These are phyloP conservation scores for Allium sativum DNA, from an alignment of 106 monocot genomes.

Conservation along the genomic window DNA sequence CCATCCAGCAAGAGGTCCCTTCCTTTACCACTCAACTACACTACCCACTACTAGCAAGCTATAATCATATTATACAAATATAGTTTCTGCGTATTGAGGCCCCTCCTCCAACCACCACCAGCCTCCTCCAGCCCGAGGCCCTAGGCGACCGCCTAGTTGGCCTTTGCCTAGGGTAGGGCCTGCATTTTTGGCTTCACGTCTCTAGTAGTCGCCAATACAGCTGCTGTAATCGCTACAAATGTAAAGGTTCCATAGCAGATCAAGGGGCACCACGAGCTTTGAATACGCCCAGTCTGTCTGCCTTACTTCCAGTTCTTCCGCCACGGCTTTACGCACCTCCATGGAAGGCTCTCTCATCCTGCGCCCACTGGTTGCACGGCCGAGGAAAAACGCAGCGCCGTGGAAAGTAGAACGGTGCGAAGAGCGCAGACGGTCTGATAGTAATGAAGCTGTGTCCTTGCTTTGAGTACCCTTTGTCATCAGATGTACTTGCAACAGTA, in stretches of 20 bases:
- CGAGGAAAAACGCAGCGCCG: constrained; percentile 38
- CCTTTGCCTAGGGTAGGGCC: no score
- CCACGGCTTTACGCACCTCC: constrained; percentile 41
- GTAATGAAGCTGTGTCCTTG: no score
- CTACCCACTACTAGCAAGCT: no score
- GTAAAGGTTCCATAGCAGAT: constrained; percentile 50
- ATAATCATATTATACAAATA: no score
- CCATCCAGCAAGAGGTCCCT: no score
- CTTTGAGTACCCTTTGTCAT: no score
- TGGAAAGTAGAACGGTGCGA: constrained; percentile 13
- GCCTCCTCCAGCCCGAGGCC: no score
- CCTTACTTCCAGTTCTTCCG: constrained; percentile 52
- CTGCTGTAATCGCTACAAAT: constrained; percentile 33
- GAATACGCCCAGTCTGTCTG: constrained; percentile 64
- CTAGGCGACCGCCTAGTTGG: no score
- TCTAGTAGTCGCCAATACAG: constrained; percentile 24
- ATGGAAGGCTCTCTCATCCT: constrained; percentile 44
- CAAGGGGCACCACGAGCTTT: constrained; percentile 47
- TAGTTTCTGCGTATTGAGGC: no score
- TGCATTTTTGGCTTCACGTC: constrained; percentile 30
- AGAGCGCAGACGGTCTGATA: neutral
- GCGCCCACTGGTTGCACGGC: constrained; percentile 32
- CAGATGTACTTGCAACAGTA: no score
- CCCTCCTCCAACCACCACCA: no score
- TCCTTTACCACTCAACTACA: no score